Conservation (phyloP, 2,329 filamentous ascomycete species). For the Zasmidium cellare region DNA sequence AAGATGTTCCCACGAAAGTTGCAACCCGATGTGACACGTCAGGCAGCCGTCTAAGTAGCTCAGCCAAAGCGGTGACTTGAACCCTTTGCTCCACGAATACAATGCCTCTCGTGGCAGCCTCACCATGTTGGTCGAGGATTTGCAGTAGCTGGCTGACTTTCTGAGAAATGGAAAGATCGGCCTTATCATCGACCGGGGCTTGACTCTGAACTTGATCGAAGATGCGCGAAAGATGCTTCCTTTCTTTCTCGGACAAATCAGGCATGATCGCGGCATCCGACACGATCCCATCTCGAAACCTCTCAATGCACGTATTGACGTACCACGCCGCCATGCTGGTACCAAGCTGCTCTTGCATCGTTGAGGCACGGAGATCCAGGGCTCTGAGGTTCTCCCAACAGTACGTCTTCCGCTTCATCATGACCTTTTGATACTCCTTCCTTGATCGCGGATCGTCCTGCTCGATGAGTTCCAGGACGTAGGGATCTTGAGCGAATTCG, state of each 20-base stretch:
- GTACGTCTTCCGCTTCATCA: conserved; percentile 38
- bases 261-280: conserved; percentile 26
- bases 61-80: conserved; percentile 43
- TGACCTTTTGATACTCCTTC: conserved; percentile 28
- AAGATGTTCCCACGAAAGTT: conserved; percentile 56
- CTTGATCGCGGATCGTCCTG: conserved; percentile 28
- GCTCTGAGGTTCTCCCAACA: conserved; percentile 40
- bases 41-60: conserved; percentile 22
- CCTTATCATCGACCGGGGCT: background rate
- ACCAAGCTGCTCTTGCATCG: conserved; percentile 42
- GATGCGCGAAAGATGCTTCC: conserved; percentile 28
- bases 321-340: conserved; percentile 41
- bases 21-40: conserved; percentile 40
- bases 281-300: conserved; percentile 26
- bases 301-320: conserved; percentile 37
- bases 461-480: conserved; percentile 35
- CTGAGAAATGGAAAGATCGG: conserved; percentile 4
- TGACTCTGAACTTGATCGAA: conserved; percentile 5
- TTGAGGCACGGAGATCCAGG: conserved; percentile 35
- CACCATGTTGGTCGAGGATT: conserved; percentile 37
- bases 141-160: conserved; percentile 34
- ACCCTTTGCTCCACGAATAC: conserved; percentile 49
- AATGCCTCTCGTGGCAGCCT: conserved; percentile 40
- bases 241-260: conserved; percentile 37
- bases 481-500: conserved; percentile 43